Base-by-base conservation (phyloP, 371 early-diverging fungal species). In the Lichtheimia ramosa region DNA sequence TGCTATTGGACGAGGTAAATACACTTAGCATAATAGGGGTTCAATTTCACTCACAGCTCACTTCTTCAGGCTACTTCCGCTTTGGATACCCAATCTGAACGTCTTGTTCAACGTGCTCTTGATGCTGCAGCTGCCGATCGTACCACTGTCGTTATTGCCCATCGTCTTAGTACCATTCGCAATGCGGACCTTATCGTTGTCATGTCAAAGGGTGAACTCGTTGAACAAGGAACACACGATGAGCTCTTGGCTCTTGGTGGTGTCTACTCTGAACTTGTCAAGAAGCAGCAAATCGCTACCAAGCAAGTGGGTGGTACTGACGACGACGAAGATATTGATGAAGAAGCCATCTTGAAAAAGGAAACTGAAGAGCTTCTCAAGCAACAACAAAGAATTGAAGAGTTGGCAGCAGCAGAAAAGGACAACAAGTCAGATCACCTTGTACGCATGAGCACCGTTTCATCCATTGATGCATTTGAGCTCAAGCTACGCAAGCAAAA, bases 61-160 rank as follows among this genome's bases (percentile, higher is more conserved):
- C 7, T 28, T 13, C 48, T 23, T n/a, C n/a, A 86, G 74, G 89
- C 93, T 62, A 92, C 91, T 3, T 85, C 89, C 60, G 87, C 89
- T 20, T 54, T 92, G 51, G 91, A 91, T 67, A 85, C 89, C 0
- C 79, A 84, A 61, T 88, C 90, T 5, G 96, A 97, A 65, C 76
- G 87, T 20, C 68, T 89, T 15, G 90, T 93, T 1, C 92, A 92
- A 64, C 70, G 63, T 15, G 91, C 91, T 18, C 69, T 92, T 23
- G 94, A 94, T 54, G 71, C 63, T 14, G 93, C 93, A 3, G 48
- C 89, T 16, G 57, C 67, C 20, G 82, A 85, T 42, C 79, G 95
- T 16, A 94, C 95, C 1, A 94, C 95, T 3, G 83, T 98, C 48
- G 88, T 94, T 4, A 90, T 97, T 64, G 96, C 96, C 0, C 96